These are phyloP conservation scores for Malassezia slooffiae DNA, from an alignment of 1,284 basidiomycete genomes.

Conservation along the genomic window DNA sequence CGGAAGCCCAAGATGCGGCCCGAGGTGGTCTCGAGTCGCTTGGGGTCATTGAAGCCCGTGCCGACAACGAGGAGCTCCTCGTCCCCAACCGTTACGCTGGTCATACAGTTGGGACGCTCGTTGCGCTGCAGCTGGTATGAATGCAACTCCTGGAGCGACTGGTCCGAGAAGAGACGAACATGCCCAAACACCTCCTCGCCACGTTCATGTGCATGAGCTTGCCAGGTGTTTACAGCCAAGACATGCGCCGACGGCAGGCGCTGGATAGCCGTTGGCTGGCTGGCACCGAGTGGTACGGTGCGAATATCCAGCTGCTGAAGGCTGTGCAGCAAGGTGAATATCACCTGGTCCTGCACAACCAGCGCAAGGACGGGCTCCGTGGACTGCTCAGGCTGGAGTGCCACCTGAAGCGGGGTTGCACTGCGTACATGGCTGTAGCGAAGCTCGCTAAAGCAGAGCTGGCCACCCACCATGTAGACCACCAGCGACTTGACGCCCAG, in stretches of 20 bases:
- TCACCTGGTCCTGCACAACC: constrained; percentile 19
- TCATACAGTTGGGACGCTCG: constrained; percentile 36
- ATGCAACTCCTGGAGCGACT: constrained; percentile 14
- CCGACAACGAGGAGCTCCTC: constrained; percentile 27
- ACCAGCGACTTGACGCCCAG: constrained; percentile 8
- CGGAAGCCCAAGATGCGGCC: constrained; percentile 29
- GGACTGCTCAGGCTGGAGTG: no score
- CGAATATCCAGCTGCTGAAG: constrained; percentile 40
- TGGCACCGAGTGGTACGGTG: constrained; percentile 41
- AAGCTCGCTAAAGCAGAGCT: constrained; percentile 37
- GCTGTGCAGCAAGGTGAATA: constrained; percentile 33
- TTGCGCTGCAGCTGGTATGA: constrained; percentile 20
- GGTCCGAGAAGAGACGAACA: constrained; percentile 15
- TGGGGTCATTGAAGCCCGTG: constrained; percentile 23
- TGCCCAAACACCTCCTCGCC: constrained; percentile 14
- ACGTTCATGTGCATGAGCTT: not conserved
- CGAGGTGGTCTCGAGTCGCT: constrained; percentile 18
- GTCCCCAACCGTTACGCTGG: constrained; percentile 11
- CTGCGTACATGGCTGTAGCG: constrained; percentile 28
- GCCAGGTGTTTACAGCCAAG: constrained; percentile 24
- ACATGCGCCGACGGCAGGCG: constrained; percentile 17
- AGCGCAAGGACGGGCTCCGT: constrained; percentile 22
- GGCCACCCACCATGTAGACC: constrained; percentile 27
- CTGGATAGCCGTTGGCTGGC: constrained; percentile 44
- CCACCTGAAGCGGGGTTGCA: constrained; percentile 19